Conservation (phyloP, 1,284 basidiomycete genomes). For the Leccinum griseonigrum region DNA sequence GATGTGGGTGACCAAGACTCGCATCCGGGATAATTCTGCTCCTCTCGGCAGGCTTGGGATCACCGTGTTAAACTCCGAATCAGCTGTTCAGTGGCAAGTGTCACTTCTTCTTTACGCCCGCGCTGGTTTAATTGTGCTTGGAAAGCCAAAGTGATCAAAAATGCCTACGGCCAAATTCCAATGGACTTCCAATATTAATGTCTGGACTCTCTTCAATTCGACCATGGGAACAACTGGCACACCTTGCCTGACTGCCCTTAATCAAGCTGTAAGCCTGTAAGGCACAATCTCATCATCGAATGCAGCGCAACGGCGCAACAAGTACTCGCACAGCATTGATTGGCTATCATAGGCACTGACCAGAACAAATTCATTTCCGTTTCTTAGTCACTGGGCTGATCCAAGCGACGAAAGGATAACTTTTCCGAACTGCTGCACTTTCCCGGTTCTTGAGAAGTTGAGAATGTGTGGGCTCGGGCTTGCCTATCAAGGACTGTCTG, state of each 20-base stretch:
- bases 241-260: background rate
- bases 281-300: background rate
- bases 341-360: background rate
- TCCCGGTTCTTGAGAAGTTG: background rate
- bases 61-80: too few relatives aligned
- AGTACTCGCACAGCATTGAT: background rate
- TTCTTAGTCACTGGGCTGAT: background rate
- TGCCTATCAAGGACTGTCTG: too few relatives aligned
- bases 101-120: too few relatives aligned
- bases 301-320: background rate
- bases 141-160: too few relatives aligned
- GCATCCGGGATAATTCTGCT: background rate
- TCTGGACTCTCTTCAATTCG: background rate
- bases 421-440: background rate
- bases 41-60: too few relatives aligned
- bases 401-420: background rate
- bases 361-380: background rate
- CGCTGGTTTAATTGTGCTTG: background rate
- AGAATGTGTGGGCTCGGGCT: background rate
- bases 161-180: background rate
- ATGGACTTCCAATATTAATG: background rate
- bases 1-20: conserved; percentile 52
- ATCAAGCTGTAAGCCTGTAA: background rate
- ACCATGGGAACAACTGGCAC: background rate
- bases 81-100: too few relatives aligned